Base-by-base conservation (phyloP, 1,284 basidiomycete genomes). In the Schizophyllum amplum region DNA sequence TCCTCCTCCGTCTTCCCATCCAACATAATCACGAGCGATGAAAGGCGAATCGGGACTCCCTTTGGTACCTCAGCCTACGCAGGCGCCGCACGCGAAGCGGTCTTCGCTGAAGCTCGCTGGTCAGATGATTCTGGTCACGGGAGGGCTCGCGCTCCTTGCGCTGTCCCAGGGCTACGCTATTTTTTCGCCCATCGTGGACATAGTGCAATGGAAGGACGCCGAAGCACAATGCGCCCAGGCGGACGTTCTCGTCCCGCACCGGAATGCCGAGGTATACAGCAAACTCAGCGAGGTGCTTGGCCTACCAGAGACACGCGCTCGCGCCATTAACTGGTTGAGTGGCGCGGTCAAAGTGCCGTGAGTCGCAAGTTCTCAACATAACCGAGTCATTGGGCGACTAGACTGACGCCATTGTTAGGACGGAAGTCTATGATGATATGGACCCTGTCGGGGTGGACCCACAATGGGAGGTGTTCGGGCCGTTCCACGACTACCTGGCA, bases 241-340 rank as follows among this genome's bases (percentile, higher is more conserved):
- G 2, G 67, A 69, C 21, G 67, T 70, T 22, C 65, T 83, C 13
- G 65, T 71, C 1, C 82, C 81, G 1, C 57, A 68, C 48, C 72
- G 68, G 63, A 73, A 79, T 59, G 66, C 61, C 4, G 69, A 67
- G 6, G 59, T 82, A 5, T 80, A 78, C 74, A 65, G 67, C 22
- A 64, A 61, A 15, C 46, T 83, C 46, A 72, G 72, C 47, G 66
- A 70, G 25, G 66, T 69, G 24, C 75, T 77, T 56, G 69, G 66
- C 42, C 75, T 76, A 4, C 67, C 77, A 4, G 67, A 62, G 22
- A 84, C 82, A 71, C 71, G 75, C 64, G 57, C 61, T 13, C 70
- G 72, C 55, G 79, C 81, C 0, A 71, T 82, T 9, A 69, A 78
- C 48, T 83, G 78, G 79, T 69, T 86, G 13, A 72, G 72, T 33